phyloP scores from a whole-genome alignment of 2,329 filamentous ascomycete genomes.

The Lojkania enalia region DNA sequence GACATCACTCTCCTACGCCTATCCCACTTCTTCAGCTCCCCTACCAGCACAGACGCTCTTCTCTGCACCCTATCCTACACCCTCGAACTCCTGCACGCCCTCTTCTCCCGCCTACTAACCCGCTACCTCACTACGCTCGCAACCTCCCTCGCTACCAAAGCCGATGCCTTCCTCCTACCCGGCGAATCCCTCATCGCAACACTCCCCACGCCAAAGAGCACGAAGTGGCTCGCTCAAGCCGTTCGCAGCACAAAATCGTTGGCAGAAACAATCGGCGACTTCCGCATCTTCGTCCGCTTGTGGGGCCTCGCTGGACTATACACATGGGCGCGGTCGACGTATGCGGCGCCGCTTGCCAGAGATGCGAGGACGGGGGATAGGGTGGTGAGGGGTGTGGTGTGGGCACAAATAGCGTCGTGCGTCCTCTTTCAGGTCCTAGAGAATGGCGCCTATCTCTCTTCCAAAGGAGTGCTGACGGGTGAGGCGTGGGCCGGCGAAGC shows the following conservation, averaged over 20 bases:
- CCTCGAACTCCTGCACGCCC: slow-evolving; percentile 46
- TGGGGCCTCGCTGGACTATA: slow-evolving; percentile 78
- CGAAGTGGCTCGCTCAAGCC: slow-evolving; percentile 38
- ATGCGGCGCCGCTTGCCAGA: slow-evolving; percentile 27
- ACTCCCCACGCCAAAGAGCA: slow-evolving; percentile 38
- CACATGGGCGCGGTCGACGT: slow-evolving; percentile 60
- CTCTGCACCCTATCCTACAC: slow-evolving; percentile 51
- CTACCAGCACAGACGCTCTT: slow-evolving; percentile 45
- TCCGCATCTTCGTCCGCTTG: slow-evolving; percentile 72
- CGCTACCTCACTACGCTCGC: slow-evolving; percentile 41
- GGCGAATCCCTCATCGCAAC: slow-evolving; percentile 47
- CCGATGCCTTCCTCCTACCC: slow-evolving; percentile 44
- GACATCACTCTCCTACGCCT: slow-evolving; percentile 42
- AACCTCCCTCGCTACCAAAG: slow-evolving; percentile 42
- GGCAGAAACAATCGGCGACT: slow-evolving; percentile 68
- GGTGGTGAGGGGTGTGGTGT: slow-evolving; percentile 55
- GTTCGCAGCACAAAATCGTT: slow-evolving; percentile 51
- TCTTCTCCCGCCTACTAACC: slow-evolving; percentile 44
- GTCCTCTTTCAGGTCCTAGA: slow-evolving; percentile 77
- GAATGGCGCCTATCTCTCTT: slow-evolving; percentile 77
- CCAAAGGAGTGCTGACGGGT: slow-evolving; percentile 66
- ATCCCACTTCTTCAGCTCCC: slow-evolving; percentile 44
- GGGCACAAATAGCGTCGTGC: slow-evolving; percentile 69
- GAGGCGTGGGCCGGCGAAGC: slow-evolving; percentile 53
- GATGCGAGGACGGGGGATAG: slow-evolving; percentile 33